Evolutionary conservation across 176 grass and related monocot species (phyloP).

Genomic region (Thinopyrum elongatum): DNA sequence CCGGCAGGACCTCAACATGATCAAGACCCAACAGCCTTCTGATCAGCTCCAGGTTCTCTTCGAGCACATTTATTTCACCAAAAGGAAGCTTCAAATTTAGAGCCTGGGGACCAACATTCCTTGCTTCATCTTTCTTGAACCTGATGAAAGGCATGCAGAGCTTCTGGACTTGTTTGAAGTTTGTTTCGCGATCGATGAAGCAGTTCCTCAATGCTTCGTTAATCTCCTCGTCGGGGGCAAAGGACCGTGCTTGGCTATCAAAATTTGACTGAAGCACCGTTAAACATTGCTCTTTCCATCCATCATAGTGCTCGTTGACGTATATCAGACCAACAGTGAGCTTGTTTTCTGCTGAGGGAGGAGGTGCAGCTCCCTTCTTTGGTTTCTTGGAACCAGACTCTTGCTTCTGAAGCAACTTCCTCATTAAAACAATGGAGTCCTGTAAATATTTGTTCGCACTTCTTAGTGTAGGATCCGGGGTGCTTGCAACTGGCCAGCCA

Average conservation of each 20-base stretch:
- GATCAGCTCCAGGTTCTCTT: constrained; percentile 62
- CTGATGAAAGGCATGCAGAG: constrained; percentile 80
- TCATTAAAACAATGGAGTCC: constrained; percentile 65
- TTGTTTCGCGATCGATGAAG: constrained; percentile 38
- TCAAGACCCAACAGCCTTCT: constrained; percentile 63
- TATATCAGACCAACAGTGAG: constrained; percentile 55
- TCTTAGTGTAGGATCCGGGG: constrained; percentile 50
- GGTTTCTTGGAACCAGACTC: constrained; percentile 65
- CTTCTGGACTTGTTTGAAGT: constrained; percentile 77
- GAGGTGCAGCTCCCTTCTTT: constrained; percentile 54
- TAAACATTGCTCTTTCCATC: constrained; percentile 80
- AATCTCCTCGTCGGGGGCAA: constrained; percentile 64
- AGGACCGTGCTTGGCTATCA: constrained; percentile 37
- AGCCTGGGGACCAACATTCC: constrained; percentile 44
- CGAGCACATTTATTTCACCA: constrained; percentile 59
- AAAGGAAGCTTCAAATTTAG: constrained; percentile 72
- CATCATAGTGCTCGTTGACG: constrained; percentile 67
- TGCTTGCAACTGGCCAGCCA: constrained; percentile 54
- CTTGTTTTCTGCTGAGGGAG: constrained; percentile 42
- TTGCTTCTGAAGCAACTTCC: constrained; percentile 76
- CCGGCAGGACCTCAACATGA: constrained; percentile 45
- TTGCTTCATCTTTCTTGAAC: constrained; percentile 71
- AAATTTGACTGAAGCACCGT: constrained; percentile 60
- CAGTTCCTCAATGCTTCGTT: constrained; percentile 48
- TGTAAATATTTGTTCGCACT: constrained; percentile 81